Conservation (phyloP, 108 stramenopile species). For the Pseudonitzschia multiseries region DNA sequence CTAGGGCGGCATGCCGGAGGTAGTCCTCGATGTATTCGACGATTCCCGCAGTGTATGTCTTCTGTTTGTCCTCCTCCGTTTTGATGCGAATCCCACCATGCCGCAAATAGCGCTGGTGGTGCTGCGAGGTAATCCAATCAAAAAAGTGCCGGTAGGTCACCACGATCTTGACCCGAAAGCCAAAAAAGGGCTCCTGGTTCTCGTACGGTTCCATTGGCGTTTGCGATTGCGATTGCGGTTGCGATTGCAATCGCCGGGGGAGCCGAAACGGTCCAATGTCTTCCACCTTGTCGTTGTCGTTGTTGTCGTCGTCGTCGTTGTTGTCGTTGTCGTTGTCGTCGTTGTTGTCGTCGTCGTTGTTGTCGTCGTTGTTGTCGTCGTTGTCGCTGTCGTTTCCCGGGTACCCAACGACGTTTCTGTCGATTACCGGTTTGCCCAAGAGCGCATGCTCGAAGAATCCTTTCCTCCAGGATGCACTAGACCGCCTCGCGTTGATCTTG, state of each 20-base stretch:
- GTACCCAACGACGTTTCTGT: too few relatives aligned
- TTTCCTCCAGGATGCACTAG: neutral
- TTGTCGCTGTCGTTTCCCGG: too few relatives aligned
- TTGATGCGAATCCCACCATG: neutral
- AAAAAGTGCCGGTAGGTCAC: conserved; percentile 10
- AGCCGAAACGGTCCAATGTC: too few relatives aligned
- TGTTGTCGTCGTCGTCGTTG: too few relatives aligned
- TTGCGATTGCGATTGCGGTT: neutral
- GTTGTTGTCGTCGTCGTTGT: too few relatives aligned
- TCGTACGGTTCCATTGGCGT: neutral
- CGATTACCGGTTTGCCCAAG: too few relatives aligned
- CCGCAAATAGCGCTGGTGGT: neutral
- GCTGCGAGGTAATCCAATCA: neutral
- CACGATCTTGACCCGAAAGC: conserved; percentile 8
- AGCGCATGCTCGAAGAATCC: too few relatives aligned
- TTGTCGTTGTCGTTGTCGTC: too few relatives aligned
- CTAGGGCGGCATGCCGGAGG: neutral
- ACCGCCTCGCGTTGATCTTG: neutral
- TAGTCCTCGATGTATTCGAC: neutral
- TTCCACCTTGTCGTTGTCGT: too few relatives aligned
- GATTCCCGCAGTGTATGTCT: neutral
- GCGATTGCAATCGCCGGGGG: too few relatives aligned
- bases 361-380: too few relatives aligned
- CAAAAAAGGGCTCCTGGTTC: neutral
- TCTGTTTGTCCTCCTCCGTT: neutral